Base-by-base conservation (phyloP, 352 stramenopile genomes). In the Globisporangium sylvaticum region DNA sequence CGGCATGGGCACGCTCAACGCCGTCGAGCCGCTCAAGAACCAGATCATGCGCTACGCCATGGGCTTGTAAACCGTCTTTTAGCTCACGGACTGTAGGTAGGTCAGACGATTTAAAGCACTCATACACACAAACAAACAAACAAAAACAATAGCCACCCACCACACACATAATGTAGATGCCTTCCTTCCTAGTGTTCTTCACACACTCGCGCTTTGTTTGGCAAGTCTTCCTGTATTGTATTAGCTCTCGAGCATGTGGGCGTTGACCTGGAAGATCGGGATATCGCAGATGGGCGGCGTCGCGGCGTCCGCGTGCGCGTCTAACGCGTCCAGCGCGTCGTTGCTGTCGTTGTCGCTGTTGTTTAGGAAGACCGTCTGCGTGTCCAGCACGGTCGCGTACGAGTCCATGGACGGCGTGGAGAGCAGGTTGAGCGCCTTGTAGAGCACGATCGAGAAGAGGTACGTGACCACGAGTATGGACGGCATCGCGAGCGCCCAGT, bases 21-120 rank as follows among this genome's bases (percentile, higher is more conserved):
- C 88, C 39, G 81, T 93, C 46, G 84, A 92, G 68, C 87, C 88
- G 57, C 78, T 96, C 62, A 96, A 96, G 88, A 82, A 93, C 75
- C 80, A 94, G 74, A 94, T 95, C 75, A 92, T 94, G 83, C 84
- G 84, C 70, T 95, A 95, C 72, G 88, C 88, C 12, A 95, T 94
- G 86, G 88, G 88, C 37, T 70, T 95, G 71, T 94, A 91, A 77
- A 58, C 25, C 44, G 8, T n/a, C 44, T 20, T 25, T 15, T 39
- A 25, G 25, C 25, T 14, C n/a, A 2, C 3, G 53, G 4, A 29
- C n/a, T 12, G n/a, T 55, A 29, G 48, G 48, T 55, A 31, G 2
- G 31, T 37, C 31, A 37, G 31, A 37, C 31, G 7, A 37, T 37
- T 37, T 37, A 37, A 37, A 37, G n/a, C 8, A 37, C 31, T 37